Evolutionary conservation across 2,329 filamentous ascomycete genomes (phyloP).

Genomic region (Sphaerulina populicola): DNA sequence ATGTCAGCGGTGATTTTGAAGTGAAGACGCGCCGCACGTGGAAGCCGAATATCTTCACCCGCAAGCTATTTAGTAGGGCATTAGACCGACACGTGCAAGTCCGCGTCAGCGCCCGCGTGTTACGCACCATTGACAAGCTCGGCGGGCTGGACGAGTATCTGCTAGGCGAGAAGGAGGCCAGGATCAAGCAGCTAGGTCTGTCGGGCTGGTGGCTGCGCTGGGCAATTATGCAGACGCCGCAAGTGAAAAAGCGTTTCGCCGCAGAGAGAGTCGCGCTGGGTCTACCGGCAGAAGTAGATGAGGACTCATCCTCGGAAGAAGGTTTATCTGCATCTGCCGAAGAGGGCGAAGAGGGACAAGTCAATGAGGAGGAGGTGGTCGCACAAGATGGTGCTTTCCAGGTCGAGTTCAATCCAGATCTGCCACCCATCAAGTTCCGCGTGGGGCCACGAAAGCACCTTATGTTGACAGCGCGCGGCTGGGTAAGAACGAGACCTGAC

Average conservation of each 20-base stretch:
- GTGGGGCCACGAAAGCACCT: slow-evolving; percentile 27
- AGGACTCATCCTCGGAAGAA: slow-evolving; percentile 17
- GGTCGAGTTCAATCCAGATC: slow-evolving; percentile 21
- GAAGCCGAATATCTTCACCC: slow-evolving; percentile 63
- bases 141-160: slow-evolving; percentile 90
- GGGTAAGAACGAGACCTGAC: slow-evolving; percentile 24
- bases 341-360: slow-evolving; percentile 11
- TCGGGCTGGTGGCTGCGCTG: slow-evolving; percentile 86
- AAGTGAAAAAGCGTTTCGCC: slow-evolving; percentile 58
- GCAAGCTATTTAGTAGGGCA: slow-evolving; percentile 57
- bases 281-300: slow-evolving; percentile 39
- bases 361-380: slow-evolving; percentile 18
- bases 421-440: slow-evolving; percentile 27
- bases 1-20: slow-evolving; percentile 58
- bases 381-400: slow-evolving; percentile 25
- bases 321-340: slow-evolving; percentile 9
- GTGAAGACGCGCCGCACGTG: slow-evolving; percentile 64
- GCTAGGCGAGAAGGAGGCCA: slow-evolving; percentile 64
- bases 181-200: slow-evolving; percentile 79
- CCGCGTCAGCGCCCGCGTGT: slow-evolving; percentile 60
- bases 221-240: slow-evolving; percentile 72
- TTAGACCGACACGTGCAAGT: slow-evolving; percentile 58
- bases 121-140: slow-evolving; percentile 62
- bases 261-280: slow-evolving; percentile 58
- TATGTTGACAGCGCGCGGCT: slow-evolving; percentile 27